Percentiles rank a stretch among this genome's conserved stretches.
Evolutionary conservation across 2,329 filamentous ascomycete genomes (phyloP).

Genomic region (Ceratocystis variospora): DNA sequence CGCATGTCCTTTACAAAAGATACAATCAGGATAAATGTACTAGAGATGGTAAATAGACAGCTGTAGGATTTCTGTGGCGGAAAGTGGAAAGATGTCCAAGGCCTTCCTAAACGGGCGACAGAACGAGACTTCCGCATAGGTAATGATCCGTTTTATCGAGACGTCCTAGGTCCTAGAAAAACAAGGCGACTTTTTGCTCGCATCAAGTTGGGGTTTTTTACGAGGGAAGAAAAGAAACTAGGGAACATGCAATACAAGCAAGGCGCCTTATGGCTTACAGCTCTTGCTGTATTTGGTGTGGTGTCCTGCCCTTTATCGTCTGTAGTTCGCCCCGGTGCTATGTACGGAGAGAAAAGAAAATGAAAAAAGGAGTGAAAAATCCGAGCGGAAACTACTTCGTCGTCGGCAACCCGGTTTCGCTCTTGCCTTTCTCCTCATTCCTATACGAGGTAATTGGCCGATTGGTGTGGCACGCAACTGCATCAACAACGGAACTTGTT

Average conservation of each 20-base stretch:
- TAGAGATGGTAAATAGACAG: neutral
- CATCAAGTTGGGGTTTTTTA: too few species aligned
- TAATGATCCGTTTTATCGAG: too few species aligned
- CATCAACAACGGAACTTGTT: neutral
- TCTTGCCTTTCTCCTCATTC: neutral
- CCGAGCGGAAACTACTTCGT: neutral
- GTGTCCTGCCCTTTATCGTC: too few species aligned
- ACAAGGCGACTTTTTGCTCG: neutral
- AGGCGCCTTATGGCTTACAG: neutral
- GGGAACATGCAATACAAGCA: neutral
- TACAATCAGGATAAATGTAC: neutral
- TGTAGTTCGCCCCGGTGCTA: too few species aligned
- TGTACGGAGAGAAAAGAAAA: neutral
- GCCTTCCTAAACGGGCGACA: slow-evolving; percentile 4
- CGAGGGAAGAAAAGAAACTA: neutral
- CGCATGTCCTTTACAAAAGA: neutral
- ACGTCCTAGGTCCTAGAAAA: too few species aligned
- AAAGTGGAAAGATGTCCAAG: neutral
- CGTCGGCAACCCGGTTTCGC: neutral
- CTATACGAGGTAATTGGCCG: neutral
- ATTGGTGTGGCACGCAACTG: neutral
- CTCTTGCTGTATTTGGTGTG: too few species aligned
- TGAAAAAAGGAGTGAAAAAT: neutral
- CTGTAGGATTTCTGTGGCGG: neutral
- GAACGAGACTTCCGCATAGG: too few species aligned